Conservation (phyloP, 1,139 yeast genomes). For the Zygosaccharomyces sapae region DNA sequence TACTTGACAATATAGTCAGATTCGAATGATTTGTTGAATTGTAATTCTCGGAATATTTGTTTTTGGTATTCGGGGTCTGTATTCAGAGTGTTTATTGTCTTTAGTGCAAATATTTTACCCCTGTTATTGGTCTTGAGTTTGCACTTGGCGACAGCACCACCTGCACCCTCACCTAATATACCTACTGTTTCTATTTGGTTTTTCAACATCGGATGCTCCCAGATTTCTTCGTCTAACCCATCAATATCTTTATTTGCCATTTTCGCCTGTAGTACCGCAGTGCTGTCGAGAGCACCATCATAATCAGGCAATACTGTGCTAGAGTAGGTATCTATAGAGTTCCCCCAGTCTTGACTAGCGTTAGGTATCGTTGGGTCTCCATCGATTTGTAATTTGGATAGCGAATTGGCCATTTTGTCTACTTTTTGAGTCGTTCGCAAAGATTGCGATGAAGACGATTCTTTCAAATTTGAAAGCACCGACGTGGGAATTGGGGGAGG, state of each 20-base stretch:
- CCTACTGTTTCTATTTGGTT: constrained; percentile 60
- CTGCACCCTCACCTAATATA: constrained; percentile 87
- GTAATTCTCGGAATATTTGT: constrained; percentile 84
- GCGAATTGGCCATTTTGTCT: not conserved
- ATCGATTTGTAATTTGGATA: constrained; percentile 2
- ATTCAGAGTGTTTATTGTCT: constrained; percentile 62
- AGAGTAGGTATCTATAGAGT: constrained; percentile 25
- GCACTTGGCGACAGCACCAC: constrained; percentile 87
- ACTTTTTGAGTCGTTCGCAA: constrained; percentile 1
- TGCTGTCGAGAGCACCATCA: constrained; percentile 21
- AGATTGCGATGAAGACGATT: constrained; percentile 4
- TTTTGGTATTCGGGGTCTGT: constrained; percentile 76
- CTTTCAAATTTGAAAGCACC: constrained; percentile 11
- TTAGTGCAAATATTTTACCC: constrained; percentile 72
- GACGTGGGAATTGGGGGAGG: constrained; percentile 31
- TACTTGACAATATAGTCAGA: constrained; percentile 85
- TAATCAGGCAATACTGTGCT: constrained; percentile 28
- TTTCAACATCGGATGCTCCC: constrained; percentile 61
- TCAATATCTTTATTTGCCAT: constrained; percentile 42
- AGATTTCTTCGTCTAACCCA: constrained; percentile 68
- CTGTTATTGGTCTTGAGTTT: constrained; percentile 43
- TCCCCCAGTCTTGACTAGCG: constrained; percentile 10
- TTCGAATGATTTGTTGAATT: constrained; percentile 75
- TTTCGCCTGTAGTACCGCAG: constrained; percentile 12
- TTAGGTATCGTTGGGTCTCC: constrained; percentile 6